phyloP scores from a whole-genome alignment of 1,139 yeast genomes.

The Taphrina communis region DNA sequence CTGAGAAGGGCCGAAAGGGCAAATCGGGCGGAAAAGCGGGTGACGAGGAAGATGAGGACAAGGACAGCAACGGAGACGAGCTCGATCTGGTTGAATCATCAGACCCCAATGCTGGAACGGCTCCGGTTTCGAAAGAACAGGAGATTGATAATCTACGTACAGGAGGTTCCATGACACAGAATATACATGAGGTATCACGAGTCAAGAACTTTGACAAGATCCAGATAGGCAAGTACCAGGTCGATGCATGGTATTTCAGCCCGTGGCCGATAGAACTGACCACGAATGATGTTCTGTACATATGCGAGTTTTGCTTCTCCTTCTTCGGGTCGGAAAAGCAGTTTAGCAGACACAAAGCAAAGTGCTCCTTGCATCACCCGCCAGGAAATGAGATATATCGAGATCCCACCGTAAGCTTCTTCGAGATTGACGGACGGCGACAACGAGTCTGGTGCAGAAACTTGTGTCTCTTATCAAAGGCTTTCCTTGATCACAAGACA shows the following conservation, averaged over 20 bases:
- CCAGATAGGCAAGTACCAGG: conserved; percentile 85
- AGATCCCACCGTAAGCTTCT: conserved; percentile 80
- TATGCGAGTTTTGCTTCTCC: conserved; percentile 87
- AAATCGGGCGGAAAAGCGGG: conserved; percentile 40
- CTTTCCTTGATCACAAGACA: conserved; percentile 93
- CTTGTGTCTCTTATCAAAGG: conserved; percentile 81
- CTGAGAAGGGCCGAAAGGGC: conserved; percentile 53
- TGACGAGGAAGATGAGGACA: conserved; percentile 45
- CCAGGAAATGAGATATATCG: conserved; percentile 98
- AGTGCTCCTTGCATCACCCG: conserved; percentile 85
- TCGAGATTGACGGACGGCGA: conserved; percentile 94
- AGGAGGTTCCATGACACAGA: conserved; percentile 96
- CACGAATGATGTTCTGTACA: conserved; percentile 84
- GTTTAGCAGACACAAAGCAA: conserved; percentile 85
- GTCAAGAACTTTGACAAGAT: conserved; percentile 81
- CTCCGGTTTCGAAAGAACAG: conserved; percentile 71
- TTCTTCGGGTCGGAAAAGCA: conserved; percentile 89
- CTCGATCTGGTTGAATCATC: conserved; percentile 69
- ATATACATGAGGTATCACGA: conserved; percentile 80
- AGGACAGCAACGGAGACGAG: conserved; percentile 70
- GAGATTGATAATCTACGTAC: conserved; percentile 91
- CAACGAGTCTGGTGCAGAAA: conserved; percentile 97
- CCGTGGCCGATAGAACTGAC: conserved; percentile 96
- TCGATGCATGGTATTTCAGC: conserved; percentile 98
- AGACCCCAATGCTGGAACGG: conserved; percentile 53